Conservation (phyloP, 2,329 filamentous ascomycete genomes). For the Fusarium buxicola region DNA sequence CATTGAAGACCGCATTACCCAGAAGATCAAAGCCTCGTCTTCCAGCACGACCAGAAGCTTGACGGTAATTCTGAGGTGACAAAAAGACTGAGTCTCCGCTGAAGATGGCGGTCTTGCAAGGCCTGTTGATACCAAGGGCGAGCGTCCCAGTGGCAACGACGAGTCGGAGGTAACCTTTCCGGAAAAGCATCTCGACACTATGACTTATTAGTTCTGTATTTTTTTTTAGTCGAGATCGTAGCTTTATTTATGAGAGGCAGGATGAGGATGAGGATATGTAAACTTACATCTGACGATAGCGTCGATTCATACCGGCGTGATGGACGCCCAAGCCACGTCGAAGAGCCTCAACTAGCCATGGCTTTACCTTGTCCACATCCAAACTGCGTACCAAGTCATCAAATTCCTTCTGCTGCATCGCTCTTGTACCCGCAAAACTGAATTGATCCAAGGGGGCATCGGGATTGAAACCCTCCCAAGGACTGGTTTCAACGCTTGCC, state of each 20-base stretch:
- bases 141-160: constrained; percentile 82
- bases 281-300: constrained; percentile 74
- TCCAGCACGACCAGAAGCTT: constrained; percentile 81
- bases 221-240: not conserved
- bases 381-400: constrained; percentile 58
- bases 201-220: constrained; percentile 17
- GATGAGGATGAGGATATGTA: no score
- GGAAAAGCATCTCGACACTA: constrained; percentile 78
- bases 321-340: constrained; percentile 79
- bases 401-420: constrained; percentile 68
- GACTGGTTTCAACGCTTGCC: constrained; percentile 64
- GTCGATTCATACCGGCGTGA: constrained; percentile 82
- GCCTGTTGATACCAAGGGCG: constrained; percentile 85
- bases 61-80: constrained; percentile 80
- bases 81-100: constrained; percentile 78
- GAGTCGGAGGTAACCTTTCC: constrained; percentile 76
- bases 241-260: no score
- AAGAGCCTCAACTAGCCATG: constrained; percentile 69
- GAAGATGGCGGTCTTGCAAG: constrained; percentile 85
- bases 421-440: constrained; percentile 73
- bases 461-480: constrained; percentile 75
- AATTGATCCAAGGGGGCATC: constrained; percentile 71
- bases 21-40: constrained; percentile 84
- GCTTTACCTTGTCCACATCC: constrained; percentile 59
- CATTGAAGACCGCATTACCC: constrained; percentile 84